These are phyloP conservation scores for Antrodiella citrinella DNA, from an alignment of 768 basidiomycete species.

Conservation along the genomic window DNA sequence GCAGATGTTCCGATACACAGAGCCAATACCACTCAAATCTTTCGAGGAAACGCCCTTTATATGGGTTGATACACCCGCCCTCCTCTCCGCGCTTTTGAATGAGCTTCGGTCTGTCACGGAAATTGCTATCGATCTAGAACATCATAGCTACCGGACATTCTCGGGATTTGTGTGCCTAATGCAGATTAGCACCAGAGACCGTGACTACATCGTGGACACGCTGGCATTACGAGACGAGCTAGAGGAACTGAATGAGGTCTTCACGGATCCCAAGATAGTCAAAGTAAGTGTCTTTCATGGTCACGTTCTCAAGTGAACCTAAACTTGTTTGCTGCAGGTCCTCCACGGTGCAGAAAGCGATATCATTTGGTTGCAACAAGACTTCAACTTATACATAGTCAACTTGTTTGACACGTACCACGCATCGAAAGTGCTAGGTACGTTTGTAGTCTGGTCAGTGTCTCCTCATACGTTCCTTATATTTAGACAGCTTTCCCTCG, in stretches of 20 bases:
- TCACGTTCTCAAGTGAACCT: not conserved
- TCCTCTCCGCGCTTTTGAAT: constrained; percentile 56
- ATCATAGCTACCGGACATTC: constrained; percentile 84
- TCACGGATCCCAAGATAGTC: constrained; percentile 76
- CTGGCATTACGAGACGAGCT: constrained; percentile 69
- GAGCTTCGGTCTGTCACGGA: constrained; percentile 60
- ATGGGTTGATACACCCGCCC: constrained; percentile 55
- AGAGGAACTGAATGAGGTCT: constrained; percentile 69
- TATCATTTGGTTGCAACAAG: constrained; percentile 92
- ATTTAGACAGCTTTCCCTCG: constrained; percentile 59
- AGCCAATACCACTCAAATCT: constrained; percentile 44
- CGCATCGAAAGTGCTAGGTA: constrained; percentile 80
- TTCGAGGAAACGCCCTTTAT: constrained; percentile 63
- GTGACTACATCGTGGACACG: constrained; percentile 85
- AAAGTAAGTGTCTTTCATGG: constrained; percentile 46
- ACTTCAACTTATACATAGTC: constrained; percentile 90
- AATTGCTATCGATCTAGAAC: constrained; percentile 91
- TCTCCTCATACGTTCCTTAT: not conserved
- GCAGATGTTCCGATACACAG: constrained; percentile 48
- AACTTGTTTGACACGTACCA: constrained; percentile 98
- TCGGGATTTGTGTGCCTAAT: constrained; percentile 87
- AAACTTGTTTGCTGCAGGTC: constrained; percentile 51
- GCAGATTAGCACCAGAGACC: constrained; percentile 78
- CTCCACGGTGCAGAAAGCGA: constrained; percentile 95
- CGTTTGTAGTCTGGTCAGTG: constrained; percentile 1